phyloP scores from a whole-genome alignment of 2,329 filamentous ascomycete species.

The Juglanconis sp. region DNA sequence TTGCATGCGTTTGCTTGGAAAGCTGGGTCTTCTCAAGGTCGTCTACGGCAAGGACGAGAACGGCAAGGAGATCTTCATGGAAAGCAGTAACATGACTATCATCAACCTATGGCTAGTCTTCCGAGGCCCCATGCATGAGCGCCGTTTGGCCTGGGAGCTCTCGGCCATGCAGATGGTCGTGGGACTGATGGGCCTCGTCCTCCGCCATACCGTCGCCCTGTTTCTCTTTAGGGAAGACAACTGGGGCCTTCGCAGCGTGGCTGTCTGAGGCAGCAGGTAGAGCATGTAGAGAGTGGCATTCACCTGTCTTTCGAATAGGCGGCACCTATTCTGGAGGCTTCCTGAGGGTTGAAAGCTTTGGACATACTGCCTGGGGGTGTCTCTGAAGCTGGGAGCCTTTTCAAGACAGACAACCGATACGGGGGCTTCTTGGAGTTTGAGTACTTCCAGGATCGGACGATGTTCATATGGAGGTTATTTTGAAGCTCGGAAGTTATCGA shows the following conservation, averaged over 20 bases:
- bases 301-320: too few species aligned
- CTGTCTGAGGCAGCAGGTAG: not conserved
- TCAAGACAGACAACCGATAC: too few species aligned
- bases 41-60: constrained; percentile 55
- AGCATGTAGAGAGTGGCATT: too few species aligned
- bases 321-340: too few species aligned
- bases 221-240: constrained; percentile 92
- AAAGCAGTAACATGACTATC: constrained; percentile 87
- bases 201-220: constrained; percentile 80
- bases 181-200: constrained; percentile 79
- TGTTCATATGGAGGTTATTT: too few species aligned
- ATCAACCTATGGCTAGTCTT: constrained; percentile 96
- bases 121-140: constrained; percentile 87
- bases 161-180: constrained; percentile 72
- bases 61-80: constrained; percentile 59
- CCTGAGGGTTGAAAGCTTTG: too few species aligned
- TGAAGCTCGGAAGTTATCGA: too few species aligned
- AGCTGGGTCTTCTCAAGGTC: constrained; percentile 65
- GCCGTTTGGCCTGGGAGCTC: constrained; percentile 76
- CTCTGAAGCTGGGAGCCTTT: too few species aligned
- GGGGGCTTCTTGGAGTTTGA: too few species aligned
- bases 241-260: constrained; percentile 34
- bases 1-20: constrained; percentile 65
- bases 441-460: too few species aligned
- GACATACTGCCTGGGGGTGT: too few species aligned